These are phyloP conservation scores for Ceratocystis cacaofunesta DNA, from an alignment of 2,329 filamentous ascomycete genomes.

Conservation along the genomic window DNA sequence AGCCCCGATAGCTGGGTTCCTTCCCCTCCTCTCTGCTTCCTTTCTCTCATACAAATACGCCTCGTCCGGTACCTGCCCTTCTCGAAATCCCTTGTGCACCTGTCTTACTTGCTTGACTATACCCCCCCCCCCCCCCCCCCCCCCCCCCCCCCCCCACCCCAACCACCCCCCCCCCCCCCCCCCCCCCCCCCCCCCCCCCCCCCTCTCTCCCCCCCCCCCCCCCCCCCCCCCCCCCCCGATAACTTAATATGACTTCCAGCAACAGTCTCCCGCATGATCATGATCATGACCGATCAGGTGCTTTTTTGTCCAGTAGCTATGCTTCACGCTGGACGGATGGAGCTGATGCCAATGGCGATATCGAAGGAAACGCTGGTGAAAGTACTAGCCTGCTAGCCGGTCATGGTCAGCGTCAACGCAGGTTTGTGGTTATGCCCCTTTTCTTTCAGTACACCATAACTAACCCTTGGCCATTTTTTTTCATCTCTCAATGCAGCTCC, in stretches of 20 bases:
- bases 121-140: background rate
- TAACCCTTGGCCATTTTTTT: background rate
- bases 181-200: background rate
- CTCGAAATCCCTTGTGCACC: background rate
- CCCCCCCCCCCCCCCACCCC: background rate
- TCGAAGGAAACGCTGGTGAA: constrained; percentile 10
- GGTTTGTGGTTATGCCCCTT: constrained; percentile 3
- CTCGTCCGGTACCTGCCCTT: background rate
- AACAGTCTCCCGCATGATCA: constrained; percentile 12
- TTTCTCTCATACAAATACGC: background rate
- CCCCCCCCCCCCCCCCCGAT: background rate
- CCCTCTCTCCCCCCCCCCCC: background rate
- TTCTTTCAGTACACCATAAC: background rate
- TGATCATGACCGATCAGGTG: constrained; percentile 9
- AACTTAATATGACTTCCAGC: constrained; percentile 8
- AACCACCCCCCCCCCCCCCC: background rate
- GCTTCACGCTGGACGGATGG: constrained; percentile 13
- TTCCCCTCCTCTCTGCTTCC: background rate
- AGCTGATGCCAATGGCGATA: background rate
- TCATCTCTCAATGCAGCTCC: constrained; percentile 29
- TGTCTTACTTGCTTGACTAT: background rate
- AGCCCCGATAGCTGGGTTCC: background rate
- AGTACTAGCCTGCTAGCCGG: constrained; percentile 4
- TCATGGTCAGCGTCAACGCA: constrained; percentile 9
- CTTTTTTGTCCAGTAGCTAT: constrained; percentile 15